Conservation (phyloP, 345 rosid species). For the Rhodamnia argentea region DNA sequence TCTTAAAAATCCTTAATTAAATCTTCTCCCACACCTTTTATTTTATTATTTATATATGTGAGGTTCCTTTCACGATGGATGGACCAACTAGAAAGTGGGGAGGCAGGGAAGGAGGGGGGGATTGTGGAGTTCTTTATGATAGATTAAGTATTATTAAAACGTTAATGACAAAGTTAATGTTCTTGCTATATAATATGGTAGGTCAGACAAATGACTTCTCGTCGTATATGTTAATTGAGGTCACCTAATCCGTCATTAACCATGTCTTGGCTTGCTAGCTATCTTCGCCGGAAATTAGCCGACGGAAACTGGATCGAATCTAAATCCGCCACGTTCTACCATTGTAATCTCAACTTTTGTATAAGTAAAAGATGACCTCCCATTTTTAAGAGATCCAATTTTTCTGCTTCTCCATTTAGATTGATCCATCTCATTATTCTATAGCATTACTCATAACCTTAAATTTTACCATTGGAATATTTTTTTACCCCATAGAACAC, state of each 20-base stretch:
- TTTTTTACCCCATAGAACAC: neutral
- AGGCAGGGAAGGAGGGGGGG: neutral
- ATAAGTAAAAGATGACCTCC: neutral
- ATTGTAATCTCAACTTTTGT: neutral
- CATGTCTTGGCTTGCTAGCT: neutral
- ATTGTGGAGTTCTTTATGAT: neutral
- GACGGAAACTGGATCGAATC: too few species aligned
- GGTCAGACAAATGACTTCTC: neutral
- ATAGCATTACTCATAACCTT: neutral
- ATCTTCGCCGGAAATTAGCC: neutral
- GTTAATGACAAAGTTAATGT: neutral
- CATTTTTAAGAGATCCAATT: neutral
- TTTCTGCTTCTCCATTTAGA: neutral
- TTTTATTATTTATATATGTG: neutral
- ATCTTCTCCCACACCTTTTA: neutral
- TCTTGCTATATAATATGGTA: neutral
- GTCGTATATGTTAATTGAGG: neutral
- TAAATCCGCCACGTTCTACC: neutral
- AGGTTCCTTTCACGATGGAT: neutral
- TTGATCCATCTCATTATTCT: neutral
- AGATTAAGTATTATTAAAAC: neutral
- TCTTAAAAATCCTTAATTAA: neutral
- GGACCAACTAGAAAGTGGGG: conserved; percentile 17
- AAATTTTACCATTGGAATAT: neutral
- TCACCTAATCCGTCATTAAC: neutral